Evolutionary conservation across 2,329 filamentous ascomycete species (phyloP).

Genomic region (Colletotrichum siamense): DNA sequence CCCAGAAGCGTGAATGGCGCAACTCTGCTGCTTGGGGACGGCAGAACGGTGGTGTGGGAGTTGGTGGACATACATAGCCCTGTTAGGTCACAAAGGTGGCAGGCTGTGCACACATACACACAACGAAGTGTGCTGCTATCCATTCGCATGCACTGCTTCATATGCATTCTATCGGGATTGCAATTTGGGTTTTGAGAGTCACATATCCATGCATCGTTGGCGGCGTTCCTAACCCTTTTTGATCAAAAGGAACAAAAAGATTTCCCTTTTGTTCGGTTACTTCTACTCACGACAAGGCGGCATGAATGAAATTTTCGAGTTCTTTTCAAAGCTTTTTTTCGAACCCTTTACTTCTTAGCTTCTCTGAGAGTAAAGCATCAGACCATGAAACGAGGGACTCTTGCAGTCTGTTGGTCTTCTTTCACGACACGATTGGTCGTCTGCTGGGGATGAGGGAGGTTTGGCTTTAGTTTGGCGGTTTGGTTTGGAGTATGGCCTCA

Average conservation of each 20-base stretch:
- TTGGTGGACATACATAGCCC: slow-evolving; percentile 48
- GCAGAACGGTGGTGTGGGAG: slow-evolving; percentile 54
- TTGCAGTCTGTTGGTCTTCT: slow-evolving; percentile 20
- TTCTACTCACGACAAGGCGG: slow-evolving; percentile 21
- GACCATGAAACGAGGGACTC: background rate
- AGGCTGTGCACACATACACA: background rate
- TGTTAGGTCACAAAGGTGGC: background rate
- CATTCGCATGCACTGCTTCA: slow-evolving; percentile 9
- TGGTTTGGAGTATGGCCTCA: slow-evolving; percentile 15
- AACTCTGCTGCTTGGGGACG: slow-evolving; percentile 61
- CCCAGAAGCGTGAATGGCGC: slow-evolving; percentile 60
- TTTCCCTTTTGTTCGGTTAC: slow-evolving; percentile 23
- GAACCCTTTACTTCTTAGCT: slow-evolving; percentile 22
- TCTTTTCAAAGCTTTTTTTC: slow-evolving; percentile 15
- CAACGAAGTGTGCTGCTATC: background rate
- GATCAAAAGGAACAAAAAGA: slow-evolving; percentile 17
- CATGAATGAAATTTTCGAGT: slow-evolving; percentile 20
- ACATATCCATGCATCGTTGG: slow-evolving; percentile 39
- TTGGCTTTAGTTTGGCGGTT: slow-evolving; percentile 7
- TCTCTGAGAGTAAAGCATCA: slow-evolving; percentile 17
- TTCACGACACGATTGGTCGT: background rate
- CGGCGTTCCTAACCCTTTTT: slow-evolving; percentile 34
- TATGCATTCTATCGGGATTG: slow-evolving; percentile 13
- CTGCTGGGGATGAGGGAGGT: slow-evolving; percentile 6
- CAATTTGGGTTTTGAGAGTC: slow-evolving; percentile 21